phyloP scores from a whole-genome alignment of 2,329 filamentous ascomycete species.

The Pleoardoris graminearum region DNA sequence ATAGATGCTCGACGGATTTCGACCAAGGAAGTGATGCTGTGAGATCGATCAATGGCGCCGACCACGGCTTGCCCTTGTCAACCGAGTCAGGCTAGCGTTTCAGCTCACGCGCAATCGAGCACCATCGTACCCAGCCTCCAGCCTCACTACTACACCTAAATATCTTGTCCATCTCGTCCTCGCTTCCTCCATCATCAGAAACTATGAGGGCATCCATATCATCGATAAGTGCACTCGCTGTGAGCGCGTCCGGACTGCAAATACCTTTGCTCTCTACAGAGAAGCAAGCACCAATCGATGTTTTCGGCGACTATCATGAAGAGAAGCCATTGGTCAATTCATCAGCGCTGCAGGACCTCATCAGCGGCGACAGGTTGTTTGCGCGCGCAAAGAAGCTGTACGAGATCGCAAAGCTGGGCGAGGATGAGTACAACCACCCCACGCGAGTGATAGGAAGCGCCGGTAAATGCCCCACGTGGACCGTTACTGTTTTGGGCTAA shows the following conservation, averaged over 20 bases:
- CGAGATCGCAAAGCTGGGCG: slow-evolving; percentile 48
- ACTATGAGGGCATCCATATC: slow-evolving; percentile 33
- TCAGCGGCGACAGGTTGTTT: slow-evolving; percentile 40
- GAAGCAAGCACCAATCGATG: slow-evolving; percentile 28
- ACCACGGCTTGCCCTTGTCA: not conserved
- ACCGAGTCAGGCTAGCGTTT: slow-evolving; percentile 3
- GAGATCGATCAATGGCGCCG: not conserved
- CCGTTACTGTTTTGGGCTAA: slow-evolving; percentile 12
- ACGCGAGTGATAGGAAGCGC: slow-evolving; percentile 45
- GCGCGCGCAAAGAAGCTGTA: slow-evolving; percentile 43
- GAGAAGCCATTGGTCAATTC: slow-evolving; percentile 40
- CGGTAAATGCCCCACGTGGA: slow-evolving; percentile 31
- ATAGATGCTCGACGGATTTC: no score
- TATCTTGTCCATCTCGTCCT: slow-evolving; percentile 8
- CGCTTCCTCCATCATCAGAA: slow-evolving; percentile 3
- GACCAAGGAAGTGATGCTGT: no score
- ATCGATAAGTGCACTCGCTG: slow-evolving; percentile 35
- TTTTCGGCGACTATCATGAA: slow-evolving; percentile 19
- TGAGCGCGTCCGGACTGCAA: slow-evolving; percentile 44
- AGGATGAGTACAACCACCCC: slow-evolving; percentile 49
- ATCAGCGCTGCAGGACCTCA: slow-evolving; percentile 40
- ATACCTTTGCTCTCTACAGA: slow-evolving; percentile 33
- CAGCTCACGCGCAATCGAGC: not conserved
- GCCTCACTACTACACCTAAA: not conserved
- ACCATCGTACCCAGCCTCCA: not conserved